Percentiles rank a stretch among this genome's conserved stretches.
phyloP scores from a whole-genome alignment of 805 yeast genomes.

The Candida stauntonica region DNA sequence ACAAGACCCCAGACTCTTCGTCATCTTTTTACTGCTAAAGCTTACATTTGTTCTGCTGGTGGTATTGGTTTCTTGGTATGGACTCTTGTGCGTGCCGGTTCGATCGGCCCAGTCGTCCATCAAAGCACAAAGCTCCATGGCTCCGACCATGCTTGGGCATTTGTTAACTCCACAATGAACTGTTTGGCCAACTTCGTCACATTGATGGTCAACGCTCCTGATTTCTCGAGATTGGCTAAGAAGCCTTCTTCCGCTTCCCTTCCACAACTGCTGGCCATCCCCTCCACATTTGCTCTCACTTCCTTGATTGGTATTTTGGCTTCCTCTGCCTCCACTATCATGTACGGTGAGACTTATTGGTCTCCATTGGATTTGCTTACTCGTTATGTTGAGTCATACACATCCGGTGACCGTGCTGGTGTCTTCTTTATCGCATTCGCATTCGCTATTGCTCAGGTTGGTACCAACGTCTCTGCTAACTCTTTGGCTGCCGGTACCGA shows the following conservation, averaged over 20 bases:
- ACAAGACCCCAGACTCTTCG: conserved; percentile 79
- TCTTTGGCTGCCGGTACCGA: conserved; percentile 74
- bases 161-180: conserved; percentile 74
- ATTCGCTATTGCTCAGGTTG: conserved; percentile 73
- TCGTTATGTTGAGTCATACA: conserved; percentile 51
- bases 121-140: conserved; percentile 52
- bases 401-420: conserved; percentile 69
- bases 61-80: conserved; percentile 81
- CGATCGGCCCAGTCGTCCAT: conserved; percentile 69
- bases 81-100: conserved; percentile 78
- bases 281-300: conserved; percentile 73
- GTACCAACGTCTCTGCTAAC: conserved; percentile 72
- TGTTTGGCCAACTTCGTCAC: conserved; percentile 85
- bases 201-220: conserved; percentile 82
- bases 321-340: conserved; percentile 67
- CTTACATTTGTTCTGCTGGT: conserved; percentile 75
- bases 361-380: conserved; percentile 67
- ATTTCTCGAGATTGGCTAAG: conserved; percentile 78
- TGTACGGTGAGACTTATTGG: conserved; percentile 76
- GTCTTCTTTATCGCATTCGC: conserved; percentile 70
- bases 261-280: conserved; percentile 65
- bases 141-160: conserved; percentile 75
- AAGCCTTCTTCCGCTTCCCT: conserved; percentile 45
- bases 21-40: conserved; percentile 80
- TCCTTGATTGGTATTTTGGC: conserved; percentile 83